Conservation (phyloP, 2,329 filamentous ascomycete species). For the Tolypocladium tundrense region DNA sequence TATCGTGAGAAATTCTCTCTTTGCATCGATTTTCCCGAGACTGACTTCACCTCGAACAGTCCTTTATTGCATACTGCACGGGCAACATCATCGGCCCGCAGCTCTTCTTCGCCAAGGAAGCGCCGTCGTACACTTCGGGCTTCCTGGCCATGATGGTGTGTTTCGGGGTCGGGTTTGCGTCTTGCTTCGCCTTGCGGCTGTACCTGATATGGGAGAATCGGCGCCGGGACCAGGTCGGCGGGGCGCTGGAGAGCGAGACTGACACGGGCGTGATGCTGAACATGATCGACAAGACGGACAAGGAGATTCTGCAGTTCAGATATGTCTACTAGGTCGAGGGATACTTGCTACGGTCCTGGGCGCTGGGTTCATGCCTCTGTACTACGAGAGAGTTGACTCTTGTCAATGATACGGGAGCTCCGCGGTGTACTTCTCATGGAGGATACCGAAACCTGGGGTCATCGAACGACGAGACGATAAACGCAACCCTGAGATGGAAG, state of each 20-base stretch:
- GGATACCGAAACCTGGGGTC: too few species aligned
- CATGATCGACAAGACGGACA: conserved; percentile 40
- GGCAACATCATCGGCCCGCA: conserved; percentile 54
- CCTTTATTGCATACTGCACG: conserved; percentile 49
- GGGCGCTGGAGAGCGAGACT: background rate
- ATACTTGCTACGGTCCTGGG: too few species aligned
- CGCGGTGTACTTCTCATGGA: too few species aligned
- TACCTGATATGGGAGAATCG: conserved; percentile 41
- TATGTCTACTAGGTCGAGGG: background rate
- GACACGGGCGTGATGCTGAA: conserved; percentile 7
- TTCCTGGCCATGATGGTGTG: conserved; percentile 52
- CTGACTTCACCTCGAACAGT: background rate
- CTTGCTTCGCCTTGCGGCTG: conserved; percentile 32
- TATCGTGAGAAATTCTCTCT: conserved; percentile 23
- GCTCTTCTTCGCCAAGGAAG: conserved; percentile 46
- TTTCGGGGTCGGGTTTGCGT: conserved; percentile 38
- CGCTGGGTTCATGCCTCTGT: too few species aligned
- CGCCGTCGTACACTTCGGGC: conserved; percentile 49
- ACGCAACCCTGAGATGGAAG: too few species aligned
- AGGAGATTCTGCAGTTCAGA: conserved; percentile 39
- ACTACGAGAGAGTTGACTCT: too few species aligned
- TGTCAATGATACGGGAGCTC: too few species aligned
- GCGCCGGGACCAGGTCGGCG: conserved; percentile 30
- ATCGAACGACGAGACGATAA: too few species aligned
- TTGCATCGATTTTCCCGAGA: background rate